Evolutionary conservation across 2,329 filamentous ascomycete genomes (phyloP), one percentile per base, ranked within the genome.

Genomic region (Phaeoacremonium minimum): DNA sequence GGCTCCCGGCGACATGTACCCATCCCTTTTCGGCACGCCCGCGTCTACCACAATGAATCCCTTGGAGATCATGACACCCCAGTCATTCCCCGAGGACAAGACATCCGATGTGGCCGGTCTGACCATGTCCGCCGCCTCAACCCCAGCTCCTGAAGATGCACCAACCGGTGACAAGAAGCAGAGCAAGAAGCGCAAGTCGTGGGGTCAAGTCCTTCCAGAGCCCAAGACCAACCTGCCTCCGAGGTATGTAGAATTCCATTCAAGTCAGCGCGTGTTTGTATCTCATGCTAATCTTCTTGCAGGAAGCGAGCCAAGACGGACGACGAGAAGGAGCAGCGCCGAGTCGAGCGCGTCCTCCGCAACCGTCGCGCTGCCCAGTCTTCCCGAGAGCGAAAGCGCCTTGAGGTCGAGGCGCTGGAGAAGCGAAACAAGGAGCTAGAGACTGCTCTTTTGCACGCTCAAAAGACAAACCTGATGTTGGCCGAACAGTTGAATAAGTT

Each of bases 301-400:
- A 88, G 86, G 48, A 98, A 98, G 79, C 88, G 93, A 44, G 93
- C 93, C 51, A 98, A 97, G 77, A 98, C 93, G 4, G 91, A 95
- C 53, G 93, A 96, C 55, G 93, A 98, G 66, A 98, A 98, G 69
- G 93, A 97, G 66, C 93, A 98, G 64, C 85, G 93, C 30, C 86
- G 93, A 44, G 94, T 97, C 37, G 93, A 98, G 71, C 87, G 93
- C 44, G 93, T 98, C 47, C 87, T 97, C 51, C 85, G 93, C 30
- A 98, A 98, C 59, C 87, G 93, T 47, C 87, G 90, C 41, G 93
- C 93, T 31, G 93, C 93, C 28, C 93, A 97, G 72, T 96, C 94
- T 41, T 98, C 93, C 4, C 77, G 93, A 34, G 93, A 98, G 64
- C 85, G 90, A 42, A 95, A 96, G 74, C 80, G 90, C 39, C 73